A percentile compares a stretch with the other conserved stretches of the same genome.
Evolutionary conservation across 768 basidiomycete genomes (phyloP).

Genomic region (Lepiota brunneoincarnata): DNA sequence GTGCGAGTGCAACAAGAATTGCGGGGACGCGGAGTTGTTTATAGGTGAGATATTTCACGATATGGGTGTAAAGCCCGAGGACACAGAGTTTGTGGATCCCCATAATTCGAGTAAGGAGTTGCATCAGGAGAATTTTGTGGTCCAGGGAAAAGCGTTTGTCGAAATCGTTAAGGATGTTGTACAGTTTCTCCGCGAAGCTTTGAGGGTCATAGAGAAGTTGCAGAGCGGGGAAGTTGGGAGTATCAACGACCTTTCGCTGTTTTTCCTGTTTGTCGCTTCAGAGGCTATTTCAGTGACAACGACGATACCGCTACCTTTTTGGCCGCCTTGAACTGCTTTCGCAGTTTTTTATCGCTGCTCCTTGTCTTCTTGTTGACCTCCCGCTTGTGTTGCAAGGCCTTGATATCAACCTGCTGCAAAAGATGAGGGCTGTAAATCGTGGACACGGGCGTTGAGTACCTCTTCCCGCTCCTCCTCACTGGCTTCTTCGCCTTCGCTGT

Average conservation of each 20-base stretch:
- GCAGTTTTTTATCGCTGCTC: conserved; percentile 77
- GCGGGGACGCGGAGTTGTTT: conserved; percentile 90
- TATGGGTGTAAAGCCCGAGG: conserved; percentile 93
- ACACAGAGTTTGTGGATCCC: conserved; percentile 91
- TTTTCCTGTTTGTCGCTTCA: conserved; percentile 27
- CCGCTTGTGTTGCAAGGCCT: conserved; percentile 78
- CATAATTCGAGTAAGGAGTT: conserved; percentile 92
- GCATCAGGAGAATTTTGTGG: conserved; percentile 97
- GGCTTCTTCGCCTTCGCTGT: conserved; percentile 71
- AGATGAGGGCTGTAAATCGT: conserved; percentile 6
- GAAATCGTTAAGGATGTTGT: conserved; percentile 75
- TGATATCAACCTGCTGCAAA: conserved; percentile 60
- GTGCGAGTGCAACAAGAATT: conserved; percentile 91
- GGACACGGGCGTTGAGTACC: conserved; percentile 20
- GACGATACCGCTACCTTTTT: conserved; percentile 53
- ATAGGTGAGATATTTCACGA: conserved; percentile 89
- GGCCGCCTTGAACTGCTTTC: conserved; percentile 67
- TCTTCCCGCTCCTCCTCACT: conserved; percentile 68
- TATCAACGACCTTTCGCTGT: conserved; percentile 24
- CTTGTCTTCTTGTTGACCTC: conserved; percentile 92
- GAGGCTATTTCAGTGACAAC: not conserved
- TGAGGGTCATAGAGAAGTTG: conserved; percentile 95
- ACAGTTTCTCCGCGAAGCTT: conserved; percentile 91
- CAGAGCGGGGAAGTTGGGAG: conserved; percentile 85
- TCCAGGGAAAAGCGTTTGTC: conserved; percentile 96